phyloP scores from a whole-genome alignment of 2,329 filamentous ascomycete species.

The Stemphylium beticola region DNA sequence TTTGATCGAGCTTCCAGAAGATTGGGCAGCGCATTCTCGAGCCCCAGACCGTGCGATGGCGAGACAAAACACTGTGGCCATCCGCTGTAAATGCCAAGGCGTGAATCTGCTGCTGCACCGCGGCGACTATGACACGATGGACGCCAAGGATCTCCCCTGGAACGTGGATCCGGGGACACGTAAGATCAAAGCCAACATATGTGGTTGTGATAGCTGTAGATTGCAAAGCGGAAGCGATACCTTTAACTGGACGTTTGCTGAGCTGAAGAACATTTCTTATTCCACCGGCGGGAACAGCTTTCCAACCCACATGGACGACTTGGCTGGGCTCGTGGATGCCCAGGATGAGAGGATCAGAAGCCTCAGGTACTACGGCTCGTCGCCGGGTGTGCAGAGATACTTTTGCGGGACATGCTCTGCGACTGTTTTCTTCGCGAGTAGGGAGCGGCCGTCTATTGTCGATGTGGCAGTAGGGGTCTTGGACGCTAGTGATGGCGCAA shows the following conservation, averaged over 20 bases:
- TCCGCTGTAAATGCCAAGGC: conserved; percentile 58
- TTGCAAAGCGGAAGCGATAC: conserved; percentile 53
- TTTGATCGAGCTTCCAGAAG: conserved; percentile 30
- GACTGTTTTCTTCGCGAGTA: conserved; percentile 54
- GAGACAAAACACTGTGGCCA: conserved; percentile 36
- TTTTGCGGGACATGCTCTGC: conserved; percentile 59
- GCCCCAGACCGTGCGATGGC: conserved; percentile 17
- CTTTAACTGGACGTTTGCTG: conserved; percentile 55
- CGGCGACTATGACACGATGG: conserved; percentile 34
- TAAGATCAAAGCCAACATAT: conserved; percentile 51
- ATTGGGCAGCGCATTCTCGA: conserved; percentile 37
- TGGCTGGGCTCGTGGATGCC: conserved; percentile 47
- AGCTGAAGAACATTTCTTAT: conserved; percentile 51
- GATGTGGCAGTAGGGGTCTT: conserved; percentile 57
- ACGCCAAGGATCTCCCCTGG: conserved; percentile 47
- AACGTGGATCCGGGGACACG: conserved; percentile 54
- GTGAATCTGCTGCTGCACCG: conserved; percentile 52
- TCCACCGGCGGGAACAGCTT: conserved; percentile 24
- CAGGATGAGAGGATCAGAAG: conserved; percentile 53
- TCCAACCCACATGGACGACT: conserved; percentile 35
- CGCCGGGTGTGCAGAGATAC: conserved; percentile 55
- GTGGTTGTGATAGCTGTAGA: conserved; percentile 59
- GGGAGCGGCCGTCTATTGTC: conserved; percentile 49
- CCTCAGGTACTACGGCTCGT: conserved; percentile 53
- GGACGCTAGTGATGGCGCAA: conserved; percentile 53